Evolutionary conservation across 257 asterid species (phyloP), one percentile per base, ranked within the genome.

Genomic region (Solanum infundibuliforme): DNA sequence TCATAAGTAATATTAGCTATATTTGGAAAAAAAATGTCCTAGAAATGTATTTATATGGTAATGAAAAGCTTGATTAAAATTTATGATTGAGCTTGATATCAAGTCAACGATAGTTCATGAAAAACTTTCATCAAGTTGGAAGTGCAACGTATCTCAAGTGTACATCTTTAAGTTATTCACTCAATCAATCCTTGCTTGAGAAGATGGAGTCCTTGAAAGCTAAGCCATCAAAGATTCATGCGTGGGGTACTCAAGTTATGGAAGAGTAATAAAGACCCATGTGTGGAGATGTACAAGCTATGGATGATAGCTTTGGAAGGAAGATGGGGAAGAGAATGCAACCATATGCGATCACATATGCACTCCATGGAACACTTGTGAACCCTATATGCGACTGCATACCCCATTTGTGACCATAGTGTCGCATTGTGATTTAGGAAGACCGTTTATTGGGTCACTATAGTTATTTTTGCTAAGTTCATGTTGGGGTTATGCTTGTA

Each of bases 21-120:
- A 13, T 46, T 46, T 14, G 58, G 13, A 4, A 46, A 46, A 65
- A 55, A 8, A 1, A 20, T 1, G 25, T 21, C 1, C 66, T 7
- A 20, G 11, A 7, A 58, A 58, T 3, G 11, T 58, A 58, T 20
- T n/a, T 5, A 65, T 65, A n/a, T 6, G 72, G 1, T 10, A 6
- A 12, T 25, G 18, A 7, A 65, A 65, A 65, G 1, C 4, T 65
- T 27, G 12, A 65, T 65, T 11, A 65, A 4, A 6, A 25, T 65
- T 5, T 12, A 65, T 65, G 0, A 13, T 11, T 0, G 2, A 65
- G 34, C 1, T n/a, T 1, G 32, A 10, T 2, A 25, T 62, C 13
- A 58, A 62, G 14, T 23, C 69, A 62, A 23, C 5, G 7, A 23
- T 62, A 5, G 13, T 8, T 9, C 14, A 62, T 65, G 73, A 0